phyloP scores from a whole-genome alignment of 768 basidiomycete species.

The Leucosporidium scottii region DNA sequence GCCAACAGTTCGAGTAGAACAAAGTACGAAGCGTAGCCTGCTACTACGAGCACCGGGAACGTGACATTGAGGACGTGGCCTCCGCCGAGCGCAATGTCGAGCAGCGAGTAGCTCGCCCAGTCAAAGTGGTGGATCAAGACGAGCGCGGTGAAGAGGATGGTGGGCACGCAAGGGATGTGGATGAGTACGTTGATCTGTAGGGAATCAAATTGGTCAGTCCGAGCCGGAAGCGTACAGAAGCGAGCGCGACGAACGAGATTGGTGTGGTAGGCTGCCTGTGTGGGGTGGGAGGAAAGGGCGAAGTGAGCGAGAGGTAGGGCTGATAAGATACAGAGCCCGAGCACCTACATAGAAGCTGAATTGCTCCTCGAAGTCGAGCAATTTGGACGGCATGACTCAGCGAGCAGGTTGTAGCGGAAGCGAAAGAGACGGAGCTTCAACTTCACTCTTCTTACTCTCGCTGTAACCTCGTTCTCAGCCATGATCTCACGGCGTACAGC shows the following conservation, averaged over 20 bases:
- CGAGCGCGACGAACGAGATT: background rate
- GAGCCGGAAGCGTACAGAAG: background rate
- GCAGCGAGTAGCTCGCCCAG: conserved; percentile 46
- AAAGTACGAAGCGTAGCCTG: conserved; percentile 67
- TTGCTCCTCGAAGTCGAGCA: conserved; percentile 21
- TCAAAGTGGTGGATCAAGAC: conserved; percentile 28
- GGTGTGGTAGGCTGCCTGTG: conserved; percentile 29
- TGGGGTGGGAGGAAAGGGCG: background rate
- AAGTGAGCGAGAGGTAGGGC: background rate
- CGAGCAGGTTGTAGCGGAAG: background rate
- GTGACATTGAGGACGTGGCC: conserved; percentile 65
- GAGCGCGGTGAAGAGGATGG: conserved; percentile 33
- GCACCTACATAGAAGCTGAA: conserved; percentile 30
- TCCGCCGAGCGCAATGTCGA: conserved; percentile 52
- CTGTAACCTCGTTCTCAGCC: background rate
- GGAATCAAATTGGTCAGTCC: background rate
- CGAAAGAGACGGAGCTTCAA: background rate
- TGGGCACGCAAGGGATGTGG: conserved; percentile 55
- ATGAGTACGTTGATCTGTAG: conserved; percentile 62
- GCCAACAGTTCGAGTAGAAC: conserved; percentile 70
- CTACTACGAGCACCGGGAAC: conserved; percentile 54
- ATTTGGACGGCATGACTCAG: background rate
- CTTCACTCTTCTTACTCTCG: too few species aligned
- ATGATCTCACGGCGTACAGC: background rate
- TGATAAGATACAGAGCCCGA: background rate